These are phyloP conservation scores for Malassezia furfur DNA, from an alignment of 1,284 basidiomycete genomes.

Conservation along the genomic window DNA sequence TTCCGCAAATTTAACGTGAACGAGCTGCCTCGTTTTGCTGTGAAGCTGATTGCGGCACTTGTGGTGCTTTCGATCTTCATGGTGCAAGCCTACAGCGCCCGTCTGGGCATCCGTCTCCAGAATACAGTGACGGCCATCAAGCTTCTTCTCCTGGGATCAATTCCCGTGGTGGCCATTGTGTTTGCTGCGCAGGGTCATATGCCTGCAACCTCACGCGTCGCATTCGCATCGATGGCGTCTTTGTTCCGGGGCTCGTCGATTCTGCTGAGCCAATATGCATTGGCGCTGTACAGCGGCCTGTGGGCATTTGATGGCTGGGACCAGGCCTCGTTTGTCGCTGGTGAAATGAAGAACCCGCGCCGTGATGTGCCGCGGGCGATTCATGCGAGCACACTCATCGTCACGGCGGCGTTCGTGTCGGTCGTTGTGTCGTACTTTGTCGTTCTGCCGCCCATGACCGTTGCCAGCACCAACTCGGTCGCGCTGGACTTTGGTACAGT, in stretches of 20 bases:
- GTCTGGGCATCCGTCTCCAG: conserved; percentile 68
- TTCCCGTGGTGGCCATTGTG: conserved; percentile 59
- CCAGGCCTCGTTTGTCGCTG: conserved; percentile 66
- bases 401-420: conserved; percentile 67
- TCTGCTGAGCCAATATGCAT: conserved; percentile 73
- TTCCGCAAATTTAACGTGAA: conserved; percentile 61
- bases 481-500: conserved; percentile 79
- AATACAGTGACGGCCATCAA: conserved; percentile 80
- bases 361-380: conserved; percentile 81
- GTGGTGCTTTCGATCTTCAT: conserved; percentile 65
- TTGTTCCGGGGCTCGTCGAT: conserved; percentile 67
- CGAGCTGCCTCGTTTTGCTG: conserved; percentile 80
- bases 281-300: conserved; percentile 86
- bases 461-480: conserved; percentile 64
- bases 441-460: conserved; percentile 65
- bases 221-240: conserved; percentile 23
- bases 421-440: conserved; percentile 86
- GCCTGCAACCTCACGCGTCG: conserved; percentile 21
- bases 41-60: conserved; percentile 70
- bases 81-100: conserved; percentile 69
- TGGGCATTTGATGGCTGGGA: conserved; percentile 97
- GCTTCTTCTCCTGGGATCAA: conserved; percentile 49
- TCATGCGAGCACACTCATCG: conserved; percentile 72
- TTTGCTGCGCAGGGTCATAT: conserved; percentile 59
- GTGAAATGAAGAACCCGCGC: conserved; percentile 62